Base-by-base conservation (phyloP, 2,329 filamentous ascomycete genomes). In the Colletotrichum ledebouriae region DNA sequence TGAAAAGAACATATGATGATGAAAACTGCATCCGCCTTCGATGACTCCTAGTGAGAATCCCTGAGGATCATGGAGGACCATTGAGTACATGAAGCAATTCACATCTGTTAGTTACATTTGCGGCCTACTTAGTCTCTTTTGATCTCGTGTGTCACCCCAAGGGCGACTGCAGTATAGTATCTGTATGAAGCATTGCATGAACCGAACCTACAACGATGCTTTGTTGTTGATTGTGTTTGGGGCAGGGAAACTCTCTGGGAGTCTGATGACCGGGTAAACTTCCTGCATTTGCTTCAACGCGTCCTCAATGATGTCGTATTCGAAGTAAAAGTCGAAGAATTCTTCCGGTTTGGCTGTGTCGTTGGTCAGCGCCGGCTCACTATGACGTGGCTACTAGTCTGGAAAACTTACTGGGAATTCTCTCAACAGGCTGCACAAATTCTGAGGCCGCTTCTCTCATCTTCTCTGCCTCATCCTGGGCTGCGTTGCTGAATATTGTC, bases 401-500 rank as follows among this genome's bases (percentile, higher is more conserved):
- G 12, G 10, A 42, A 12, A 7, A 53, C 73, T 73, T 68, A 79
- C 77, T 76, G 0, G 78, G 77, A 3, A 78, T 75, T n/a, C 72
- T 68, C 2, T 77, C 76, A 20, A 72, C 70, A 2, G 70, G 75
- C 33, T 75, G 72, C 10, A 71, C 63, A 0, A 77, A 75, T 6
- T 78, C 74, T 1, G 55, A 69, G 1, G 66, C 66, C 4, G 66
- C 66, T 12, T 74, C 70, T 6, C 70, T 68, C 9, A 79, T 76
- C 47, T 75, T 72, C 37, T 74, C 69, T 0, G 74, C 63, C 59
- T 80, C 73, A 41, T 80, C 78, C 39, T 77, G 75, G 1, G 78
- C 80, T 1, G 77, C 77, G 49, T 81, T 80, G 49, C 77, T 79
- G 61, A 83, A 75, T 34, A 82, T 75, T 49, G 81, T 79, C 22